phyloP scores from a whole-genome alignment of 2,329 filamentous ascomycete genomes.

The Pezicula neosporulosa region DNA sequence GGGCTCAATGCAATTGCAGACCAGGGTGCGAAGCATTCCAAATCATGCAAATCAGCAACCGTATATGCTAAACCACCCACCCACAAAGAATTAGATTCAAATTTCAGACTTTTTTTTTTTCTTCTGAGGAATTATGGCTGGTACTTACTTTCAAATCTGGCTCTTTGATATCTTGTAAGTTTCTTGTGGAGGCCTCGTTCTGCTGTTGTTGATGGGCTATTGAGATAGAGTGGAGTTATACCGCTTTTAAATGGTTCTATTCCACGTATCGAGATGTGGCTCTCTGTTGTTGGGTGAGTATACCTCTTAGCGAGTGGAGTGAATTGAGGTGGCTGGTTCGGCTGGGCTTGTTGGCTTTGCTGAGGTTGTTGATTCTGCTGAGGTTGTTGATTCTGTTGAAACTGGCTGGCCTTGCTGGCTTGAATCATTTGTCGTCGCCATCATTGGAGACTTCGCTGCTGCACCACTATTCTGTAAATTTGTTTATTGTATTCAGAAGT shows the following conservation, averaged over 20 bases:
- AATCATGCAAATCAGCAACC: not conserved
- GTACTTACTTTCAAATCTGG: not conserved
- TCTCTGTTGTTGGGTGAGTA: not conserved
- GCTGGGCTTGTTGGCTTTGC: too few relatives aligned
- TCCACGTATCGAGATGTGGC: not conserved
- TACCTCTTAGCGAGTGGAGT: not conserved
- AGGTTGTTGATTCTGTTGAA: too few relatives aligned
- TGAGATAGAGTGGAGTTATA: not conserved
- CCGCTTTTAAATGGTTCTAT: not conserved
- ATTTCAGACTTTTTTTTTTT: too few relatives aligned
- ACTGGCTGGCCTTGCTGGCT: too few relatives aligned
- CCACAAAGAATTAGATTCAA: too few relatives aligned
- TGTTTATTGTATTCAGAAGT: too few relatives aligned
- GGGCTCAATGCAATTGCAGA: not conserved
- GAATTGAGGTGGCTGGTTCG: not conserved
- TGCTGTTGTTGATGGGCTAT: not conserved
- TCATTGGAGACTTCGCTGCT: too few relatives aligned
- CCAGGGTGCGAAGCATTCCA: not conserved
- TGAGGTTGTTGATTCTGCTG: too few relatives aligned
- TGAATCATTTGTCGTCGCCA: too few relatives aligned
- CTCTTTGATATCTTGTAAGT: not conserved
- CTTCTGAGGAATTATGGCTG: too few relatives aligned
- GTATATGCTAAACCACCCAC: not conserved
- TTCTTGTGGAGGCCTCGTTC: not conserved
- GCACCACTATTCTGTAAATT: too few relatives aligned